Evolutionary conservation across 495 filamentous ascomycete genomes (phyloP).

Genomic region (Acidiella bohemica): DNA sequence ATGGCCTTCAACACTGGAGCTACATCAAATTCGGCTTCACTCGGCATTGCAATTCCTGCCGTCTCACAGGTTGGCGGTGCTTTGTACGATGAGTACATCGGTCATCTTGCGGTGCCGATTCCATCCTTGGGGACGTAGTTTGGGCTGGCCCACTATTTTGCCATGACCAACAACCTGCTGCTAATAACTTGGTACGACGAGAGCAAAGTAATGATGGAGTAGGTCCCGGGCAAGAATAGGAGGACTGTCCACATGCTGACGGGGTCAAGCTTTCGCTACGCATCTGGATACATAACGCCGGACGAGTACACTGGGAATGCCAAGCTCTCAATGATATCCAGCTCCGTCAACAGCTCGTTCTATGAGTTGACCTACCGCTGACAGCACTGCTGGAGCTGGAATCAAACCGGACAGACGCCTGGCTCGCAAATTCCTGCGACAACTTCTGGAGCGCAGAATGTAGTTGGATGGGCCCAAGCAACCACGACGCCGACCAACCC

Average conservation of each 20-base stretch:
- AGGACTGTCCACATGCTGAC: background rate
- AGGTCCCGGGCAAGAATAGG: background rate
- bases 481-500: conserved; percentile 24
- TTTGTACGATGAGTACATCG: conserved; percentile 42
- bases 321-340: conserved; percentile 40
- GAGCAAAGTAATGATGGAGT: background rate
- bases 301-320: conserved; percentile 44
- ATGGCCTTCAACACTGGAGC: conserved; percentile 30
- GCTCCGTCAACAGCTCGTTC: conserved; percentile 35
- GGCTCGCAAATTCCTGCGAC: conserved; percentile 24
- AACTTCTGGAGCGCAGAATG: background rate
- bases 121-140: conserved; percentile 35
- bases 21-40: background rate
- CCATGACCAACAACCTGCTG: background rate
- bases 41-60: background rate
- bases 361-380: conserved; percentile 50
- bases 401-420: conserved; percentile 34
- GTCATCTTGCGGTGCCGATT: conserved; percentile 27
- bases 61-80: conserved; percentile 36
- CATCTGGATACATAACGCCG: conserved; percentile 44
- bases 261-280: conserved; percentile 42
- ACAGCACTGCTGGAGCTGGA: conserved; percentile 46
- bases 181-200: background rate
- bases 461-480: conserved; percentile 35
- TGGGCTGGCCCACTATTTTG: conserved; percentile 33